These are phyloP conservation scores for Phoma sp. DNA, from an alignment of 2,329 filamentous ascomycete genomes.

Conservation along the genomic window DNA sequence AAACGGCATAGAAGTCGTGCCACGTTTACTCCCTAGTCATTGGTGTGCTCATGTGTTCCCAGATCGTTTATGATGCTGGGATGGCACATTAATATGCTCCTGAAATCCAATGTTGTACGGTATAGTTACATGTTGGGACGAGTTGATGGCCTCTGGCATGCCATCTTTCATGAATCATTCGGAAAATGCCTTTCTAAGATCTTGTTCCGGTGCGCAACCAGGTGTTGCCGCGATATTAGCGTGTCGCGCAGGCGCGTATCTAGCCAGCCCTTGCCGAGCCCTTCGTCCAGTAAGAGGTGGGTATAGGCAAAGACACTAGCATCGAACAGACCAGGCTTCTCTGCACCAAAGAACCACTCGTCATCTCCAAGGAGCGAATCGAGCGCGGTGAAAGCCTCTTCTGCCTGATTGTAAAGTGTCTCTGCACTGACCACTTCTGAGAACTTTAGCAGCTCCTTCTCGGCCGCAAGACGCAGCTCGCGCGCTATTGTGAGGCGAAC, in stretches of 20 bases:
- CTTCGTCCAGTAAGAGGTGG: conserved; percentile 74
- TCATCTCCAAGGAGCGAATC: conserved; percentile 65
- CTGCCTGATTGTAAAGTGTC: conserved; percentile 66
- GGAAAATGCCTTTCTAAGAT: conserved; percentile 62
- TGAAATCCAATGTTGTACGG: conserved; percentile 8
- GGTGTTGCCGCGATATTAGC: conserved; percentile 64
- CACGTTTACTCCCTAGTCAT: not conserved
- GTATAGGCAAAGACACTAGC: conserved; percentile 91
- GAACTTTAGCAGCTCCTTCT: conserved; percentile 74
- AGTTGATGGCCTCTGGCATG: not conserved
- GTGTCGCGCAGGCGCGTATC: conserved; percentile 66
- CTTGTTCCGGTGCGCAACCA: conserved; percentile 71
- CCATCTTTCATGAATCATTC: conserved; percentile 6
- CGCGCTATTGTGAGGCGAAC: conserved; percentile 70
- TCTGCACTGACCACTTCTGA: conserved; percentile 64
- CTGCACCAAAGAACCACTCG: conserved; percentile 66
- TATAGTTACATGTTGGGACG: not conserved
- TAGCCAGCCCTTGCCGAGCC: conserved; percentile 64
- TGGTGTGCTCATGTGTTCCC: not conserved
- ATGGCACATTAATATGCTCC: not conserved
- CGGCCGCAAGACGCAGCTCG: conserved; percentile 76
- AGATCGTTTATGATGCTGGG: not conserved
- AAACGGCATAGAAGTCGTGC: not conserved
- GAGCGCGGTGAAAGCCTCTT: conserved; percentile 68
- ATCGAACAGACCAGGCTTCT: conserved; percentile 77